phyloP scores from a whole-genome alignment of 2,329 filamentous ascomycete species.

The Pyrenophora graminea region DNA sequence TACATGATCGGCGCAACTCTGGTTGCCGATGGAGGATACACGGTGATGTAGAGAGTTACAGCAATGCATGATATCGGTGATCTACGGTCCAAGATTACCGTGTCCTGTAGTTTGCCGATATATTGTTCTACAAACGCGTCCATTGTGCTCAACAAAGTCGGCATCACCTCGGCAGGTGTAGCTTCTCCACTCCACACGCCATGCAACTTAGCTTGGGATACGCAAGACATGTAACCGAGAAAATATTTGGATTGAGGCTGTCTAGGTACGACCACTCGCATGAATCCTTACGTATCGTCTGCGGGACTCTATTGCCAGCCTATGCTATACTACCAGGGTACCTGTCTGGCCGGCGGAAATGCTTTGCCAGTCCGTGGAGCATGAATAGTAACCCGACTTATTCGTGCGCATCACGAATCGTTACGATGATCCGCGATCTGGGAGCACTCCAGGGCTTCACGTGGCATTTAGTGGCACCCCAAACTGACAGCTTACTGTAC shows the following conservation, averaged over 20 bases:
- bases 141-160: neutral
- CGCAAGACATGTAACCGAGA: no score
- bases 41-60: conserved; percentile 16
- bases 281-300: no score
- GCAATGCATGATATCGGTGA: neutral
- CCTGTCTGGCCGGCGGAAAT: conserved; percentile 14
- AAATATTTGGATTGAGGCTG: no score
- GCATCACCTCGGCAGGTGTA: neutral
- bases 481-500: neutral
- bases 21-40: conserved; percentile 61
- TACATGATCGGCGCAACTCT: conserved; percentile 76
- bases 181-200: neutral
- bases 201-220: no score
- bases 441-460: neutral
- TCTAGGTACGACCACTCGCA: no score
- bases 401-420: conserved; percentile 14
- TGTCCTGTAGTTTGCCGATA: neutral
- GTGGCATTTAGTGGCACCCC: conserved; percentile 1
- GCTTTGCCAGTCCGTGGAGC: conserved; percentile 17
- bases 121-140: neutral
- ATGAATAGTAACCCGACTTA: conserved; percentile 2
- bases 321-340: no score
- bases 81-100: neutral
- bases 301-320: no score
- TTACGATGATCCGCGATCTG: neutral